Evolutionary conservation across 208 protist species (phyloP).

Genomic region (Acanthamoeba comandoni): DNA sequence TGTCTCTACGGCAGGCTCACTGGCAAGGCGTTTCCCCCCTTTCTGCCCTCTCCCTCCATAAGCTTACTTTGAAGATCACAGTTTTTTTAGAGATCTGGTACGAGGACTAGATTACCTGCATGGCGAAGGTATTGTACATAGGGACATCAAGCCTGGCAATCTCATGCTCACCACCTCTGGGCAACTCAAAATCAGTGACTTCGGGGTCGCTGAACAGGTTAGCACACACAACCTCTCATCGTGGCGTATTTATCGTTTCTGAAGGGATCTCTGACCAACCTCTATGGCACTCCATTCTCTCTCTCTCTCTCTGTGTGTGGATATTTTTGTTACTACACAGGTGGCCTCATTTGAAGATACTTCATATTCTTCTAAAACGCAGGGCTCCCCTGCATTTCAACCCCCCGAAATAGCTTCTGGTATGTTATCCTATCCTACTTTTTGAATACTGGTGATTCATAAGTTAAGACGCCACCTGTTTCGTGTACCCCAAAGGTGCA

Average conservation of each 20-base stretch:
- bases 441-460: too few relatives aligned
- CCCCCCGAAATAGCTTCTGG: conserved; percentile 57
- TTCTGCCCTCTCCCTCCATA: conserved; percentile 4
- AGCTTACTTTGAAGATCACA: not conserved
- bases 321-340: too few relatives aligned
- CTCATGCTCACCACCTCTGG: conserved; percentile 55
- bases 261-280: too few relatives aligned
- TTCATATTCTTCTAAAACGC: conserved; percentile 57
- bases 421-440: too few relatives aligned
- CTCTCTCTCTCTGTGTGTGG: too few relatives aligned
- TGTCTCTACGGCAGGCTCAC: conserved; percentile 51
- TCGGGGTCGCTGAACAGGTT: conserved; percentile 54
- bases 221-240: too few relatives aligned
- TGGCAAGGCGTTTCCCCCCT: conserved; percentile 17
- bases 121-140: conserved; percentile 68
- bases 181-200: conserved; percentile 50
- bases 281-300: too few relatives aligned
- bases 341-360: conserved; percentile 47
- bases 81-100: conserved; percentile 52
- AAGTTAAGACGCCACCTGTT: too few relatives aligned
- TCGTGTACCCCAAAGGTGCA: too few relatives aligned
- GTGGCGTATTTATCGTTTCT: too few relatives aligned
- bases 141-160: conserved; percentile 69
- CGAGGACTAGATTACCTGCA: conserved; percentile 48
- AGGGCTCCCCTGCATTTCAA: conserved; percentile 63